These are phyloP conservation scores for Pyrenophora teres DNA, from an alignment of 2,329 filamentous ascomycete genomes.

Conservation along the genomic window DNA sequence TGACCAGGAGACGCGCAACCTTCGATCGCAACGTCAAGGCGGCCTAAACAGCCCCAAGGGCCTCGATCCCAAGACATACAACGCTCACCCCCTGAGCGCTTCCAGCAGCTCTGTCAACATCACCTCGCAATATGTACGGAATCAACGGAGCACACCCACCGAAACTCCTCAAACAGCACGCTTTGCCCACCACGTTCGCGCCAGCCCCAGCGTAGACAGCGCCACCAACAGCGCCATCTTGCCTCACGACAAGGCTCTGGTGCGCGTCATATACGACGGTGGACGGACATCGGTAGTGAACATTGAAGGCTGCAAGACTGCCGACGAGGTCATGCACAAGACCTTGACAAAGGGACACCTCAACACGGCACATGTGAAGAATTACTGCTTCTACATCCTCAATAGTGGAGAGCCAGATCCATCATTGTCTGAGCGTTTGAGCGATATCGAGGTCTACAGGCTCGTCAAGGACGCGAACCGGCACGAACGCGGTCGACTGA, in stretches of 20 bases:
- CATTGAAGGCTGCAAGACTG: constrained; percentile 86
- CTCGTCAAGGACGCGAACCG: constrained; percentile 86
- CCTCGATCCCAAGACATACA: constrained; percentile 58
- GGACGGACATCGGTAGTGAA: constrained; percentile 93
- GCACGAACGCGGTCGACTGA: constrained; percentile 86
- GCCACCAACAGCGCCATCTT: constrained; percentile 76
- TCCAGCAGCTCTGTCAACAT: constrained; percentile 54
- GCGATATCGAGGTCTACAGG: constrained; percentile 85
- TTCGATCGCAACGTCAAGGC: constrained; percentile 65
- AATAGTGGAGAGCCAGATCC: constrained; percentile 84
- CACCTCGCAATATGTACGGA: constrained; percentile 53
- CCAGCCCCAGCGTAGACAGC: constrained; percentile 83
- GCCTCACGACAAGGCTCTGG: constrained; percentile 84
- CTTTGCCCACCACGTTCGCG: constrained; percentile 72
- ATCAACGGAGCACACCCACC: constrained; percentile 58
- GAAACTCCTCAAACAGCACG: constrained; percentile 67
- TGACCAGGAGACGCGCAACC: constrained; percentile 58
- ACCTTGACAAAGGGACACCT: constrained; percentile 87
- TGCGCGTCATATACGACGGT: constrained; percentile 89
- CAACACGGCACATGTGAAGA: constrained; percentile 87
- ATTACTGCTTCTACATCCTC: constrained; percentile 96
- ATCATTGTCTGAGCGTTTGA: constrained; percentile 77
- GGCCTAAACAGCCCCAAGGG: constrained; percentile 62
- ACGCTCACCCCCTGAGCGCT: constrained; percentile 59
- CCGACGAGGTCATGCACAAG: constrained; percentile 89